Base-by-base conservation (phyloP, 768 basidiomycete genomes). In the Psilocybe cubensis region DNA sequence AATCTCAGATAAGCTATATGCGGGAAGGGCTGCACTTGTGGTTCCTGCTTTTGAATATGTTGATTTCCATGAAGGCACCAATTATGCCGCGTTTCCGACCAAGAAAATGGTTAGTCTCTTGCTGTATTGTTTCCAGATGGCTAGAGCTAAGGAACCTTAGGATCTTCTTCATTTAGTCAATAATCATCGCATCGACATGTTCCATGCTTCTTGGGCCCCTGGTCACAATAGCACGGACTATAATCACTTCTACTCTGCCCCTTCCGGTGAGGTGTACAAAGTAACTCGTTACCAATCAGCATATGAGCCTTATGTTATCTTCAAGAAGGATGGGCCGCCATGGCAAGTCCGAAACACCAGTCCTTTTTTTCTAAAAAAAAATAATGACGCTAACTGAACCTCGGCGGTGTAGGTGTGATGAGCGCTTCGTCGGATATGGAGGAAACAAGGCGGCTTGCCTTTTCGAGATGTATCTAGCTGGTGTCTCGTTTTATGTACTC, bases 391-490 rank as follows among this genome's bases (percentile, higher is more conserved):
- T 33, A 4, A 43, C 24, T 56, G 25, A 46, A 28, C 41, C 35
- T 38, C 35, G 12, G 5, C n/a, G 8, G 35, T 11, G 5, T 58
- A 93, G 92, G 92, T 95, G 93, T 65, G 92, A 95, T 64, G 92
- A 94, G 68, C 83, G 92, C 29, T 96, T 96, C 66, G 81, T 94
- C 44, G 94, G 94, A 1, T 95, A 95, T 69, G 94, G 94, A 3
- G 92, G 87, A 1, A 96, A 96, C 77, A 96, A 96, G 70, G 94
- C 94, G 1, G 93, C 94, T 9, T 95, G 94, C 67, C 79, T 94
- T 33, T 94, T 89, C 68, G 94, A 94, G 70, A 91, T 96, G 84
- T 93, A 92, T 73, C 76, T 96, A 6, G 87, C 91, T 11, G 94
- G 94, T 2, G 82, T 94, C 35, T 86, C 86, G 21, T 94, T 86